A percentile compares a stretch with the other conserved stretches of the same genome.
Conservation (phyloP, 2,329 filamentous ascomycete genomes). For the Colletotrichum tanaceti region DNA sequence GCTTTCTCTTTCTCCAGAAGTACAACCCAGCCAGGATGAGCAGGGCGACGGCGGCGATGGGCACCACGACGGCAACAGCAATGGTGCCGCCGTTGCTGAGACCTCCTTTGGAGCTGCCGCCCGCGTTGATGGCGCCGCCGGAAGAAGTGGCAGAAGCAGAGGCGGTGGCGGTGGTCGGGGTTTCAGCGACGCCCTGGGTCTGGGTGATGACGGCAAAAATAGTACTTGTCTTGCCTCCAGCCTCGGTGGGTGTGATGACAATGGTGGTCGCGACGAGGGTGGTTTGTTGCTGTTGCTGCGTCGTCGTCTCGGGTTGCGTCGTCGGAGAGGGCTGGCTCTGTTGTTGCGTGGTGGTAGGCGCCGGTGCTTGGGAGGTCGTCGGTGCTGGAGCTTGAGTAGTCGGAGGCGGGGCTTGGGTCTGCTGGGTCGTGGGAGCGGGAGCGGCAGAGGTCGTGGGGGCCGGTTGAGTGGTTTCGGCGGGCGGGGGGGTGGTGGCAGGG, state of each 20-base stretch:
- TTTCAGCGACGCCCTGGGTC: slow-evolving; percentile 17
- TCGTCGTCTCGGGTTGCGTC: slow-evolving; percentile 2
- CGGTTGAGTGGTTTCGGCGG: slow-evolving; percentile 32
- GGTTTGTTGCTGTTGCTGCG: slow-evolving; percentile 8
- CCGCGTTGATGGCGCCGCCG: slow-evolving; percentile 45
- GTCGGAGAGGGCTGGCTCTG: slow-evolving; percentile 25
- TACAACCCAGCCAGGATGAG: slow-evolving; percentile 81
- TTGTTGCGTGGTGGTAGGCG: slow-evolving; percentile 19
- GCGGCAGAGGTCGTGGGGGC: slow-evolving; percentile 36
- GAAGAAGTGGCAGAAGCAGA: slow-evolving; percentile 48
- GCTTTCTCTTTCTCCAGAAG: slow-evolving; percentile 90
- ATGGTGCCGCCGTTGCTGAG: slow-evolving; percentile 77
- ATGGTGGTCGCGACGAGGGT: slow-evolving; percentile 21
- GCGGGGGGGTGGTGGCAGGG: slow-evolving; percentile 25
- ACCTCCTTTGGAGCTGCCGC: slow-evolving; percentile 53
- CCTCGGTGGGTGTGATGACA: slow-evolving; percentile 29
- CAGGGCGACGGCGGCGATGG: slow-evolving; percentile 87
- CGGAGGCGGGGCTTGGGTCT: slow-evolving; percentile 39
- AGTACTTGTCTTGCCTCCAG: slow-evolving; percentile 42
- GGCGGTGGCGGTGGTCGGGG: slow-evolving; percentile 39
- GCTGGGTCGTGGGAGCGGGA: slow-evolving; percentile 29
- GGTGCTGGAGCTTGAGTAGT: slow-evolving; percentile 36
- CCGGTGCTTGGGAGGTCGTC: slow-evolving; percentile 33
- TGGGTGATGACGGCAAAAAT: slow-evolving; percentile 44
- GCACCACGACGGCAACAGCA: slow-evolving; percentile 92